phyloP scores from a whole-genome alignment of 2,329 filamentous ascomycete genomes.

The Penicillium sp. region DNA sequence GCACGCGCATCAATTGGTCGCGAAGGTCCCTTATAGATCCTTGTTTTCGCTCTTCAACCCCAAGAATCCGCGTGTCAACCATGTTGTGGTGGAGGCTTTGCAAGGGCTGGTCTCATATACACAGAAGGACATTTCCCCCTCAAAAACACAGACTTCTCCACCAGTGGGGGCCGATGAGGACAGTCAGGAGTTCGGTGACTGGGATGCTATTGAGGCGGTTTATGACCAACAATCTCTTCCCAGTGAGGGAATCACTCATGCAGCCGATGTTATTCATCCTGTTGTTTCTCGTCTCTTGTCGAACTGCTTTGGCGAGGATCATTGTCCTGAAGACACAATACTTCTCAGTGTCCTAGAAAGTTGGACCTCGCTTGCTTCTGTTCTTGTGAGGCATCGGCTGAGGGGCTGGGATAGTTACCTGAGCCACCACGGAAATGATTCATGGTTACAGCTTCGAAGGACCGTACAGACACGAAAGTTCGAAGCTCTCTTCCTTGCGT shows the following conservation, averaged over 20 bases:
- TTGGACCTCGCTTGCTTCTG: constrained; percentile 55
- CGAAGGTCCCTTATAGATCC: constrained; percentile 45
- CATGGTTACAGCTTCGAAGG: constrained; percentile 48
- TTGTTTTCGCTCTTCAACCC: constrained; percentile 57
- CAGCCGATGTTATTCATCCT: constrained; percentile 49
- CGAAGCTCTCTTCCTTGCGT: constrained; percentile 47
- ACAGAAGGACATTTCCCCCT: constrained; percentile 29
- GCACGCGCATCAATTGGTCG: constrained; percentile 46
- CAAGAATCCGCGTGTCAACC: constrained; percentile 45
- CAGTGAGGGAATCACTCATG: constrained; percentile 30
- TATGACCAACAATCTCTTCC: constrained; percentile 32
- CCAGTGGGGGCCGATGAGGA: constrained; percentile 53
- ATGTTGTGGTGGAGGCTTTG: constrained; percentile 52
- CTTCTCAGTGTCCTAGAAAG: constrained; percentile 55
- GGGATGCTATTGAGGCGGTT: constrained; percentile 54
- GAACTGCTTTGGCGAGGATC: constrained; percentile 62
- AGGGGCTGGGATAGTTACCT: constrained; percentile 60
- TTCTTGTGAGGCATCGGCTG: constrained; percentile 48
- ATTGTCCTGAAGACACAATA: constrained; percentile 55
- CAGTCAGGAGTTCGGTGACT: constrained; percentile 66
- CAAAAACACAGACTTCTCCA: constrained; percentile 19
- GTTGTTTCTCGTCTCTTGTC: constrained; percentile 58
- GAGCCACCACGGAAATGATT: constrained; percentile 54
- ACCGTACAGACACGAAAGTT: constrained; percentile 52
- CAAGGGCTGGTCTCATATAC: constrained; percentile 49